A percentile compares a stretch with the other conserved stretches of the same genome.
Evolutionary conservation across 176 grass and related monocot genomes (phyloP).

Genomic region (Phragmites australis): DNA sequence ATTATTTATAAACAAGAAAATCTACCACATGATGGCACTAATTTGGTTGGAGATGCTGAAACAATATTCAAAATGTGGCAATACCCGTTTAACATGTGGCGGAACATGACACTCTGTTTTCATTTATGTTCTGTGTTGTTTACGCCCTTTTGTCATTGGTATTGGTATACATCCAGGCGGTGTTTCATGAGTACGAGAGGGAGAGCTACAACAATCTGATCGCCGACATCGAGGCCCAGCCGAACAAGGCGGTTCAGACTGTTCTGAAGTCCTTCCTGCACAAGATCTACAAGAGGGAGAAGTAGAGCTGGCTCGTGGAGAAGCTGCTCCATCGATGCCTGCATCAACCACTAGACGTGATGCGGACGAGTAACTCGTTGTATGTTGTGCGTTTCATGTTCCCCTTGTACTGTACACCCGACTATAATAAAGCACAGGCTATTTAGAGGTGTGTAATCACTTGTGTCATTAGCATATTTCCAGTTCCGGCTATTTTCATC

Average conservation of each 20-base stretch:
- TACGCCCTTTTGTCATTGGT: not conserved
- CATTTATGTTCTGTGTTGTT: slow-evolving; percentile 16
- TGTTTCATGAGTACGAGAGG: slow-evolving; percentile 71
- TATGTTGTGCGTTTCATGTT: slow-evolving; percentile 8
- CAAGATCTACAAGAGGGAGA: slow-evolving; percentile 94
- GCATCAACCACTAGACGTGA: not conserved
- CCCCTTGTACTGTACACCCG: not conserved
- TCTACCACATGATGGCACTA: not conserved
- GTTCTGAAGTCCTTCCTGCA: slow-evolving; percentile 88
- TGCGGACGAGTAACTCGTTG: not conserved
- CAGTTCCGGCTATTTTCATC: not conserved
- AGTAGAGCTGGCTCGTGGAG: slow-evolving; percentile 42
- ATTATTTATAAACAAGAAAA: not conserved
- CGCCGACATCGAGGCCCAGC: slow-evolving; percentile 75
- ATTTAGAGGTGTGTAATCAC: not conserved
- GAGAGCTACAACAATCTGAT: slow-evolving; percentile 73
- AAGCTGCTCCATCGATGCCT: slow-evolving; percentile 24
- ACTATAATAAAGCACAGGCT: slow-evolving; percentile 13
- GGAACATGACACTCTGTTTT: not conserved
- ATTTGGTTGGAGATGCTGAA: slow-evolving; percentile 35
- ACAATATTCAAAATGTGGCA: not conserved
- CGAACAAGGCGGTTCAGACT: slow-evolving; percentile 69
- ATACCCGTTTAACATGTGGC: not conserved
- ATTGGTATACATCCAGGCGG: slow-evolving; percentile 34
- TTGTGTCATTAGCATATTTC: not conserved